These are phyloP conservation scores for Friedmanniomyces endolithicus DNA, from an alignment of 495 filamentous ascomycete species.

Conservation along the genomic window DNA sequence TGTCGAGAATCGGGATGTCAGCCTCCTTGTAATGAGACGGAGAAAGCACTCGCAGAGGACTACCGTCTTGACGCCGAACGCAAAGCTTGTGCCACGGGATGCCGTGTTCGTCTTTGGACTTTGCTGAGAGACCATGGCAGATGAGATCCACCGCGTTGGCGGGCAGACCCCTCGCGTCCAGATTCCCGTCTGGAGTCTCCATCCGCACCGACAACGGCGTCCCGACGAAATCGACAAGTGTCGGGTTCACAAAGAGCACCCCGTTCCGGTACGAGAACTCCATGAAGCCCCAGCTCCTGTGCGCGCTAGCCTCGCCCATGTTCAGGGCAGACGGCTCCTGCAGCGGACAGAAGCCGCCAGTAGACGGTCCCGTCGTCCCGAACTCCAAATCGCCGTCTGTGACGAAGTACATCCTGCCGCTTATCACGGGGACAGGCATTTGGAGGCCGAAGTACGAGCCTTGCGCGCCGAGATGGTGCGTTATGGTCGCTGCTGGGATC, in stretches of 20 bases:
- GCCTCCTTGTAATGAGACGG: slow-evolving; percentile 11
- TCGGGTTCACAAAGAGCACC: neutral
- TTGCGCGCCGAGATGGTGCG: neutral
- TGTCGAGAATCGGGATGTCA: slow-evolving; percentile 13
- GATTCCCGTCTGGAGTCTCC: neutral
- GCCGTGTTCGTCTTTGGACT: neutral
- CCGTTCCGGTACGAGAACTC: neutral
- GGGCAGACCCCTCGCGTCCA: neutral
- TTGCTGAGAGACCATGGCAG: neutral
- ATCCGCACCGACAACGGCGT: neutral
- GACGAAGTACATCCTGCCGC: neutral
- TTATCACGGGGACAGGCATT: neutral
- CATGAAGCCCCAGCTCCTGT: neutral
- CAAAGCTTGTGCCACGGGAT: neutral
- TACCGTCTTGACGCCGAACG: neutral
- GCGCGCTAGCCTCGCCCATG: neutral
- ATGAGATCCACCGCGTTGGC: neutral
- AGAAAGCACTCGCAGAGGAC: neutral
- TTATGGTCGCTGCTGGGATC: neutral
- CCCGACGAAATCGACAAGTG: neutral
- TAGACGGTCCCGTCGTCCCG: neutral
- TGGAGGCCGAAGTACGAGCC: neutral
- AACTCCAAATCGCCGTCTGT: neutral
- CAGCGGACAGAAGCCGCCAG: neutral
- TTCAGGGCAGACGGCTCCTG: neutral